These are phyloP conservation scores for Entrophospora sp. DNA, from an alignment of 192 early-diverging fungal species.

Conservation along the genomic window DNA sequence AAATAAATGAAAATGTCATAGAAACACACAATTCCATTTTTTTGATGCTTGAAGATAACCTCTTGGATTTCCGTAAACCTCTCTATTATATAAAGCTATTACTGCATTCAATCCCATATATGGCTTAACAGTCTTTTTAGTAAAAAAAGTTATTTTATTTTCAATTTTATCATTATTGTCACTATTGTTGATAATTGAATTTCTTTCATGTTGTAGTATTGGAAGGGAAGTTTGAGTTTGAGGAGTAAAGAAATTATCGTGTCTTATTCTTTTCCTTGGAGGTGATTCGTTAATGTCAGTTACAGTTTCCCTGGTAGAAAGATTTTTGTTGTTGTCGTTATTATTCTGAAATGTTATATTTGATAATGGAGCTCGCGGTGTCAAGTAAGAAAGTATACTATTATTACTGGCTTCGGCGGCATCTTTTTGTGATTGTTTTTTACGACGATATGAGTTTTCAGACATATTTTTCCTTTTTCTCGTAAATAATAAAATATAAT, in stretches of 20 bases:
- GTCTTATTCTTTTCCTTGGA: neutral
- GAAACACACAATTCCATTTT: neutral
- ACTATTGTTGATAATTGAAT: neutral
- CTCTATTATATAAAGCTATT: neutral
- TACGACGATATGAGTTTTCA: neutral
- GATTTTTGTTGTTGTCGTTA: neutral
- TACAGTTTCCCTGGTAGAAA: neutral
- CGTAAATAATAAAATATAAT: no score
- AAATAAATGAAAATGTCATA: neutral
- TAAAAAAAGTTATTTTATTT: neutral
- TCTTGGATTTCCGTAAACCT: slow-evolving; percentile 10
- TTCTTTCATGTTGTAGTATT: neutral
- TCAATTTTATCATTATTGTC: neutral
- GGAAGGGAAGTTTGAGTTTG: no score
- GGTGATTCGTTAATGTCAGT: neutral
- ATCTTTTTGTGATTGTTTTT: neutral
- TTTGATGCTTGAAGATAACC: neutral
- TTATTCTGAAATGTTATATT: neutral
- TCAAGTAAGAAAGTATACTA: neutral
- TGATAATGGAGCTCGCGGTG: neutral
- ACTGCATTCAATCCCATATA: neutral
- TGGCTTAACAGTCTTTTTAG: neutral
- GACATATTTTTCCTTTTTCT: no score
- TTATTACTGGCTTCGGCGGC: no score
- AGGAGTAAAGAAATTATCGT: no score